Evolutionary conservation across 257 asterid genomes (phyloP), one percentile per base, ranked within the genome.

Genomic region (Primulina tabacum): DNA sequence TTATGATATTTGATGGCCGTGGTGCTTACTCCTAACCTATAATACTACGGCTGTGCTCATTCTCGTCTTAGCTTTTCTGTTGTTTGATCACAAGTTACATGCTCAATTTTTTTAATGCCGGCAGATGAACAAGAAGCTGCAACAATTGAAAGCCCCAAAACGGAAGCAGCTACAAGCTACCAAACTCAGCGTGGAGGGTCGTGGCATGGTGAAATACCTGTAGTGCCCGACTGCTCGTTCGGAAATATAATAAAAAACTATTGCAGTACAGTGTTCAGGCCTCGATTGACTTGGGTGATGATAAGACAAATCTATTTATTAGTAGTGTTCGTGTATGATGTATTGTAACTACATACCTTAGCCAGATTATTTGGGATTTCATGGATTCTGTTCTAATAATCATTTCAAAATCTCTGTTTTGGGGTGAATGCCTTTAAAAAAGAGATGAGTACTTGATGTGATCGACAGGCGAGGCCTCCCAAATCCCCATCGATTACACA

Each of bases 121-220:
- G 63, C 87, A 93, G 98, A 90, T 93, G 97, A 93, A 93, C 75
- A 93, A 89, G 90, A 93, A 85, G 78, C 69, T 93, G 89, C 97
- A 93, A 70, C 96, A 90, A 56, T 75, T 93, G 75, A 93, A 90
- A 80, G 90, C 96, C 30, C 91, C 96, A 0, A 90, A 90, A 81
- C 76, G 86, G 71, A 90, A 82, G 90, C 88, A 88, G 70, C 87
- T 93, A 17, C 99, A 93, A 84, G 99, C 99, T 12, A 85, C 97
- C 9, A 93, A 86, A 76, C 89, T 89, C 75, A 90, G 99, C 1
- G 96, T 84, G 76, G 97, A 89, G 85, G 97, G 96, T 20, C 99
- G 97, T 38, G 96, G 96, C 65, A 93, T 93, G 99, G 87, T 90
- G 59, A 93, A 93, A 73, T 93, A 93, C 74, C 86, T 93, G 33